phyloP scores from a whole-genome alignment of 352 stramenopile genomes.

The Detonula confervacea region DNA sequence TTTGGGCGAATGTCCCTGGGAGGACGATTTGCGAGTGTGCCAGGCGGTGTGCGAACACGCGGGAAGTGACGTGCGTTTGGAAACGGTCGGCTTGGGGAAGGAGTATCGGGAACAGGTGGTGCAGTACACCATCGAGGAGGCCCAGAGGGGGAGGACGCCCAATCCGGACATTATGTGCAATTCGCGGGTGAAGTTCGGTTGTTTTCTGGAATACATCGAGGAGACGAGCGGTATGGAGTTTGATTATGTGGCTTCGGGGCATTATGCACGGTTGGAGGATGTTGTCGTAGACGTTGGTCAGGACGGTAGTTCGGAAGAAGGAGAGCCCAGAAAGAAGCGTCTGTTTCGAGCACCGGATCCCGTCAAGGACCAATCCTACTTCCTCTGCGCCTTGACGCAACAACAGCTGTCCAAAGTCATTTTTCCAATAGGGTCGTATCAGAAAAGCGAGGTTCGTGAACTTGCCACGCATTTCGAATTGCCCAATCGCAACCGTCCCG shows the following conservation, averaged over 20 bases:
- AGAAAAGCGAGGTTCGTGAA: constrained; percentile 85
- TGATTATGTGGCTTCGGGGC: constrained; percentile 86
- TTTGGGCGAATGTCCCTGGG: constrained; percentile 87
- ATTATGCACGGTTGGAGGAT: constrained; percentile 85
- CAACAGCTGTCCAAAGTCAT: constrained; percentile 81
- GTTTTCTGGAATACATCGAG: constrained; percentile 85
- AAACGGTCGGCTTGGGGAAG: constrained; percentile 84
- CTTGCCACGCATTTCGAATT: constrained; percentile 85
- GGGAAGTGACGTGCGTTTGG: constrained; percentile 69
- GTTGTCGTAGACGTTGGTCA: not conserved
- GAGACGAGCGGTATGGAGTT: constrained; percentile 67
- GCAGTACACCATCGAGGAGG: constrained; percentile 86
- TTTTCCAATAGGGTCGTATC: constrained; percentile 87
- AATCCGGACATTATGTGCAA: constrained; percentile 91
- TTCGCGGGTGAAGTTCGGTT: constrained; percentile 89
- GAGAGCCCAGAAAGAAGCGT: too few species aligned
- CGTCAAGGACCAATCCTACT: constrained; percentile 90
- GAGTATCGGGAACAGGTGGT: constrained; percentile 86
- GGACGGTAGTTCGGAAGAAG: too few species aligned
- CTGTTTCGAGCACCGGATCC: constrained; percentile 85
- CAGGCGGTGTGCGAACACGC: constrained; percentile 85
- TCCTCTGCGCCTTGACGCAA: constrained; percentile 87
- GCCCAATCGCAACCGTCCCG: constrained; percentile 86
- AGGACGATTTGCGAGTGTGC: constrained; percentile 83
- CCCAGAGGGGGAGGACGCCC: constrained; percentile 82